A percentile compares a stretch with the other conserved stretches of the same genome.
Evolutionary conservation across 169 alveolate species (phyloP).

Genomic region (Plasmodium vivax): DNA sequence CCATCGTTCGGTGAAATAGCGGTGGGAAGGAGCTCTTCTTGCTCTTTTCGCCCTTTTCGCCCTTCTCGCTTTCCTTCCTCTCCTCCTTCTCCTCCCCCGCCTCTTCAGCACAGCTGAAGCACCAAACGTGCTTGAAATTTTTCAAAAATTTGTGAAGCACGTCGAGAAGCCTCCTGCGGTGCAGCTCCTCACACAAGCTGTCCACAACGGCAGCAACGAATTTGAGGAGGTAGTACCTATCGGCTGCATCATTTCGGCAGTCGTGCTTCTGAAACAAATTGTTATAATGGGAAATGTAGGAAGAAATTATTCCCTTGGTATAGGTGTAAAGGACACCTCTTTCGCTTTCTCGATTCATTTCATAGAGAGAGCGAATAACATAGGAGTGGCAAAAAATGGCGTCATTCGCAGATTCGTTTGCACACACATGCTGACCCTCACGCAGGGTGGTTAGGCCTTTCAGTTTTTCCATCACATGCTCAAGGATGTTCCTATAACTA

Average conservation of each 20-base stretch:
- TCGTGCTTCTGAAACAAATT: neutral
- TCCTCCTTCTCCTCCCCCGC: neutral
- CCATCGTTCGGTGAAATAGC: slow-evolving; percentile 6
- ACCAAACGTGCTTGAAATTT: slow-evolving; percentile 41
- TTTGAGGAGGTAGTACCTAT: slow-evolving; percentile 33
- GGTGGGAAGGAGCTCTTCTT: neutral
- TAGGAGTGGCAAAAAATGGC: slow-evolving; percentile 17
- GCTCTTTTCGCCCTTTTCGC: neutral
- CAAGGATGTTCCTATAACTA: slow-evolving; percentile 16
- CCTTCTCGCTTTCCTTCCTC: neutral
- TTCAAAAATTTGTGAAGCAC: slow-evolving; percentile 46
- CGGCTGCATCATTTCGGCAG: slow-evolving; percentile 1
- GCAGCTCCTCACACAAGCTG: slow-evolving; percentile 35
- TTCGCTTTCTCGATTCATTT: slow-evolving; percentile 47
- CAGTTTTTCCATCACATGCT: slow-evolving; percentile 13
- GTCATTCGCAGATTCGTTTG: neutral
- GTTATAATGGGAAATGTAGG: slow-evolving; percentile 31
- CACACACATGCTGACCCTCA: slow-evolving; percentile 3
- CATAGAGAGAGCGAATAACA: slow-evolving; percentile 1
- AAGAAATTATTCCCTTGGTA: slow-evolving; percentile 24
- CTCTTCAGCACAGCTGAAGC: neutral
- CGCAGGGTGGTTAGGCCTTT: neutral
- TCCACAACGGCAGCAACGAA: slow-evolving; percentile 23
- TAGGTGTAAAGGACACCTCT: slow-evolving; percentile 16
- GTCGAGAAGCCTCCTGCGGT: slow-evolving; percentile 41